Base-by-base conservation (phyloP, 2,329 filamentous ascomycete genomes). In the Cordyceps tenuipes region DNA sequence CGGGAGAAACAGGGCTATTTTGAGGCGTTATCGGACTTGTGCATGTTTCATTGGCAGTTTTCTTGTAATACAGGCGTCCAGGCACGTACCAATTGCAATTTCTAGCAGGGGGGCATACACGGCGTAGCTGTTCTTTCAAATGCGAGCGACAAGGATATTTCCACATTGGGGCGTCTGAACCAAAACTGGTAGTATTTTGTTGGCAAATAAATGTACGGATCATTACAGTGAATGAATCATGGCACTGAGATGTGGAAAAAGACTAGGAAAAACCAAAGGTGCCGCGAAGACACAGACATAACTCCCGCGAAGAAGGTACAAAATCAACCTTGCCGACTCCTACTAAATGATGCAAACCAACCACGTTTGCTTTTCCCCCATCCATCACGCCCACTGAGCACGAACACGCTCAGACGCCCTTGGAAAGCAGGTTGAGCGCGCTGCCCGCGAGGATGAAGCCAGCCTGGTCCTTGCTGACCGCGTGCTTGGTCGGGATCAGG, bases 361-460 rank as follows among this genome's bases (percentile, higher is more conserved):
- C 29, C 39, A 23, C 41, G 12, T 17, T 39, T 9, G 12, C n/a
- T 52, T 19, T 53, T 23, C 36, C 8, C 4, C 49, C 4, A 13
- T 26, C 36, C 31, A 29, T 29, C 29, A 5, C 4, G 29, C 29
- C 3, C 34, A 12, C 31, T 2, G 10, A 17, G 3, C 8, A 1
- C 6, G 13, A 6, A 29, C 17, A 7, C 13, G 10, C 34, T 63
- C 65, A 74, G 12, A 69, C 52, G 2, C 72, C 68, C 80, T 87
- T 87, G 50, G 91, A 89, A 68, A 99, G 75, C 73, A 97, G 71
- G 75, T 99, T 99, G 76, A 99, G 74, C 47, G 94, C 94, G 73
- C 91, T 96, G 3, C 94, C 94, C 0, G 94, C 94, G 55, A 99
- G 79, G 64, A 99, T 90, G 70, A 97, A 99, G 0, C 82, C 86